Base-by-base conservation (phyloP, 2,329 filamentous ascomycete genomes). In the Fusarium vanettenii region DNA sequence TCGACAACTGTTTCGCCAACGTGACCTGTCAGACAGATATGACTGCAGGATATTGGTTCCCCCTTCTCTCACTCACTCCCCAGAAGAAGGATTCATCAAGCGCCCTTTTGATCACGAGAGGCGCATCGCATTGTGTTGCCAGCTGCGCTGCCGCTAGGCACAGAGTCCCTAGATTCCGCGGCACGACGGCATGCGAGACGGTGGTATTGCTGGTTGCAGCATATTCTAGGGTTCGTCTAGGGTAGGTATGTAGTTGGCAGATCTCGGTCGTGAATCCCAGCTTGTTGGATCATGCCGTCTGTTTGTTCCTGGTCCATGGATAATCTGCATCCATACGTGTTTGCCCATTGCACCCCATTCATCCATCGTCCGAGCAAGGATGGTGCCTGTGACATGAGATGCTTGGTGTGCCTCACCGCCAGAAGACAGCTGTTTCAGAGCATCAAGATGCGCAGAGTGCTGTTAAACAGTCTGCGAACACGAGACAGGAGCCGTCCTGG, bases 401-500 rank as follows among this genome's bases (percentile, higher is more conserved):
- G 31, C 45, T 29, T 64, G 50, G 35, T 39, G 6, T 35, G 50
- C 52, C 64, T 73, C 70, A 75, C 72, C 72, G 72, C 72, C 35
- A 75, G 63, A 71, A 70, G 50, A 67, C 72, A 65, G 39, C 59
- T 75, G 72, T 75, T 75, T 73, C 72, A 75, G 56, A 27, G 63
- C 66, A 67, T 73, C 72, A 66, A 74, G 72, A 73, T 74, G 63
- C 57, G 52, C 45, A 16, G 48, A 55, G 25, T 43, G 52, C 52
- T 63, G 48, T 62, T 29, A 31, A 31, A 31, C 29, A 31, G 27
- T 31, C 27, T 33, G 18, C 39, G n/a, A 31, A 31, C 59, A 61
- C 39, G 45, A 41, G 45, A 64, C 37, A 41, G 43, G 22, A 31
- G 14, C 14, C 18, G 41, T 45, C 52, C 52, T n/a, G 35, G 14